Conservation (phyloP, 805 yeast species). For the Starmerella roubikii region DNA sequence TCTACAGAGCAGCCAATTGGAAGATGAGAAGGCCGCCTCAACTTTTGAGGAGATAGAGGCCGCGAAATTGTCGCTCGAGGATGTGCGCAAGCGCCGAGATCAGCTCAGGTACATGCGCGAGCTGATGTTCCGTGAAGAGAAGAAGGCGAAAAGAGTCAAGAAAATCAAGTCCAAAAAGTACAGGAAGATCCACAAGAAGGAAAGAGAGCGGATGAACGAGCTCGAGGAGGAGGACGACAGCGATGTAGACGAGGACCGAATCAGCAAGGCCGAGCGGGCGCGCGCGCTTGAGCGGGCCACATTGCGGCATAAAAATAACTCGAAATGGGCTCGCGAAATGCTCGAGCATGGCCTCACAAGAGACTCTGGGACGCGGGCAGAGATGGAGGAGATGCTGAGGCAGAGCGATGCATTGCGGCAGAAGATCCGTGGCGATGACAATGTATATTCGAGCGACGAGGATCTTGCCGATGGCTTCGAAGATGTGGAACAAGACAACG, state of each 20-base stretch:
- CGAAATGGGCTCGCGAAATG: constrained; percentile 85
- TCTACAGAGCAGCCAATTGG: constrained; percentile 49
- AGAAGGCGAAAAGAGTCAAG: constrained; percentile 78
- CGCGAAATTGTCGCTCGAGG: constrained; percentile 69
- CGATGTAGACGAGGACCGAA: constrained; percentile 33
- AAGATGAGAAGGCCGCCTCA: constrained; percentile 63
- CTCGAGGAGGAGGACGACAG: constrained; percentile 39
- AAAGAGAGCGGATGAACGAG: constrained; percentile 52
- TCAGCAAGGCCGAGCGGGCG: constrained; percentile 52
- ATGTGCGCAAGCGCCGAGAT: constrained; percentile 57
- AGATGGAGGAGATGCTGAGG: constrained; percentile 86
- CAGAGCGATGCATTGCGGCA: constrained; percentile 67
- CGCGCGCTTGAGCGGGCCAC: constrained; percentile 91
- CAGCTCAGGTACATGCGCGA: constrained; percentile 89
- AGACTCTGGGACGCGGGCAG: constrained; percentile 70
- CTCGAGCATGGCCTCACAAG: constrained; percentile 80
- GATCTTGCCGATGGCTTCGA: constrained; percentile 25
- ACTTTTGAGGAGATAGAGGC: constrained; percentile 77
- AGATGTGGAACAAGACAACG: constrained; percentile 23
- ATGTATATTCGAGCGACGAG: constrained; percentile 32
- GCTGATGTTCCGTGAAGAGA: constrained; percentile 89
- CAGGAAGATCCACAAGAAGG: constrained; percentile 76
- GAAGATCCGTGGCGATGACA: constrained; percentile 56
- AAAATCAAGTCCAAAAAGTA: constrained; percentile 88
- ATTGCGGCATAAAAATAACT: constrained; percentile 73